A percentile compares a stretch with the other conserved stretches of the same genome.
Evolutionary conservation across 805 yeast genomes (phyloP).

Genomic region (Spathaspora gorwiae): DNA sequence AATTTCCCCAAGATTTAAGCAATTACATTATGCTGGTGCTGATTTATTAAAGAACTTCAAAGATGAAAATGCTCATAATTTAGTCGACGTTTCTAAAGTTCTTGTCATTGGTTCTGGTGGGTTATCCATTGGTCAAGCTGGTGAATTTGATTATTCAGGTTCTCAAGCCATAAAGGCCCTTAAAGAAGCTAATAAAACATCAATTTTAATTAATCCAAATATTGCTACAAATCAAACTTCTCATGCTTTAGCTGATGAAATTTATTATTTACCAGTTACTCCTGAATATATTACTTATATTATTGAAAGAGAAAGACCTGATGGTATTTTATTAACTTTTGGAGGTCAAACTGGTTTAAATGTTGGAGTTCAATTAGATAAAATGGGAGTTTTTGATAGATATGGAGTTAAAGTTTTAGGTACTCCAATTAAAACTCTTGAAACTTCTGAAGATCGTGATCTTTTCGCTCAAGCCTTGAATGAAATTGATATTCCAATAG

Average conservation of each 20-base stretch:
- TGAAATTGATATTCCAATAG: constrained; percentile 93
- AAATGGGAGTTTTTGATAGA: constrained; percentile 89
- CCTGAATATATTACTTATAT: constrained; percentile 94
- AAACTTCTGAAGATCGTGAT: constrained; percentile 97
- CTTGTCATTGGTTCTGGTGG: constrained; percentile 97
- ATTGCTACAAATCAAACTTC: constrained; percentile 97
- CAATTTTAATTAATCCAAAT: constrained; percentile 89
- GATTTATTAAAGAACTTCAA: constrained; percentile 52
- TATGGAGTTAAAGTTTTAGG: constrained; percentile 93
- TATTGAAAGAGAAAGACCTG: constrained; percentile 94
- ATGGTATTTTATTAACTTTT: constrained; percentile 90
- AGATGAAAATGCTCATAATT: constrained; percentile 56
- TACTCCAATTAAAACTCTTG: constrained; percentile 93
- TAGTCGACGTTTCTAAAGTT: constrained; percentile 84
- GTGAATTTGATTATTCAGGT: constrained; percentile 96
- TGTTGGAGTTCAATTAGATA: constrained; percentile 91
- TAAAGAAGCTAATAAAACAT: constrained; percentile 79
- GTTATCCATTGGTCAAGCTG: constrained; percentile 95
- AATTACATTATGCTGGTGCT: constrained; percentile 55
- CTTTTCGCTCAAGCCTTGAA: constrained; percentile 91
- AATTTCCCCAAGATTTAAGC: constrained; percentile 1
- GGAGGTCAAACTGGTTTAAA: constrained; percentile 98
- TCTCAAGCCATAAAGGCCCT: constrained; percentile 97
- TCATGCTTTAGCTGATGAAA: constrained; percentile 90
- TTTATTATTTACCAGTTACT: constrained; percentile 93